Percentiles rank a stretch among this genome's conserved stretches.
Evolutionary conservation across 2,329 filamentous ascomycete species (phyloP).

Genomic region (Ploettnerulaceae sp.): DNA sequence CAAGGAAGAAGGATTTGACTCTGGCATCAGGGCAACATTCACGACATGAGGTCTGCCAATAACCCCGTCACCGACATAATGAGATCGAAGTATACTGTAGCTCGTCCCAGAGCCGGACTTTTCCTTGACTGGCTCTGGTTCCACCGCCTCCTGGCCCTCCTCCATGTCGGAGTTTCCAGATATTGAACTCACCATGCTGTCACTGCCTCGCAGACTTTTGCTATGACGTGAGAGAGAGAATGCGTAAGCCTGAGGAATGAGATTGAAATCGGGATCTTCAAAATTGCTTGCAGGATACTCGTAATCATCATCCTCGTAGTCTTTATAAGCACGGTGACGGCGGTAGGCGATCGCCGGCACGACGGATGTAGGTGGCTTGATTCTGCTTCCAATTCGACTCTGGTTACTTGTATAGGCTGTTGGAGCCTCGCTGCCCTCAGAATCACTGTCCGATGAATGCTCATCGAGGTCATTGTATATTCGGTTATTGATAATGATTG

Average conservation of each 20-base stretch:
- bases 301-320: background rate
- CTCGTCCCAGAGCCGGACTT: background rate
- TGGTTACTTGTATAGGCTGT: background rate
- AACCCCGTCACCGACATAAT: conserved; percentile 11
- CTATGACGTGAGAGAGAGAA: conserved; percentile 10
- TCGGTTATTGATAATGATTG: conserved; percentile 2
- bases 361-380: background rate
- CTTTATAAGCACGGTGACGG: background rate
- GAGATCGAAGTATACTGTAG: conserved; percentile 3
- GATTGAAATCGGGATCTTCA: background rate
- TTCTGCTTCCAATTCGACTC: background rate
- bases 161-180: conserved; percentile 7
- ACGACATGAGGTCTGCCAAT: conserved; percentile 10
- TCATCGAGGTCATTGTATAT: background rate
- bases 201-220: conserved; percentile 6
- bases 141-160: background rate
- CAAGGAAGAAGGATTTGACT: background rate
- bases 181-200: conserved; percentile 6
- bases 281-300: background rate
- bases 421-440: background rate
- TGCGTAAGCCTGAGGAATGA: background rate
- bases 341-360: background rate
- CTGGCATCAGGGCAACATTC: conserved; percentile 1
- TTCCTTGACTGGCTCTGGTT: background rate
- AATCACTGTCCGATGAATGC: background rate